Evolutionary conservation across 371 early-diverging fungal species (phyloP), one percentile per base, ranked within the genome.

Genomic region (Rhizopus arrhizus): DNA sequence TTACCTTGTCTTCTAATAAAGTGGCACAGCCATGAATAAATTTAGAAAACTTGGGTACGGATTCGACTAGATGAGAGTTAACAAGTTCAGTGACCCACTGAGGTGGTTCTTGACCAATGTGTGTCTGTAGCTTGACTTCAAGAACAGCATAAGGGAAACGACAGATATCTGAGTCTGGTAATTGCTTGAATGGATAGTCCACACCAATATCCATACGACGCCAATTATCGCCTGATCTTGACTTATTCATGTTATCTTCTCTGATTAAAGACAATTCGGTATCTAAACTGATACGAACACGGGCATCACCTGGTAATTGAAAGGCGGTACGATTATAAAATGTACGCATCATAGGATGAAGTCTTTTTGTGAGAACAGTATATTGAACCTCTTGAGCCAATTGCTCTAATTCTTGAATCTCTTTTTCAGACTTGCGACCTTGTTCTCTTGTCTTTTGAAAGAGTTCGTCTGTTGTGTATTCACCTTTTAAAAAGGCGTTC

Each of bases 301-400:
- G 89, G 3, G 99, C 95, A 80, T 98, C 98, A 40, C 97, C 97
- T 13, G 99, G 99, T 32, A 99, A 75, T 75, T 99, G 99, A 85
- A 99, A 99, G 12, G 99, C 99, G 31, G 96, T 98, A 74, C 99
- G 90, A 73, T 97, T 99, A 82, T 99, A 99, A 68, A 96, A 96
- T 2, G 98, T 96, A 55, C 99, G 92, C 71, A 95, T 82, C 45
- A 91, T 86, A 12, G 99, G 99, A 53, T 86, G 82, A 54, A 99
- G 82, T 8, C 86, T 77, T 65, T 91, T 94, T 12, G 88, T 78
- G 13, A 82, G 62, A 4, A 96, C 88, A 45, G 90, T 85, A 15
- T 82, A 70, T 61, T 92, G 95, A 13, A 99, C 90, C 61, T 99
- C 96, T 31, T 82, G 72, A 5, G 96, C 89, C 31, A 99, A 83